Base-by-base conservation (phyloP, 345 rosid genomes). In the Conringia planisiliqua region DNA sequence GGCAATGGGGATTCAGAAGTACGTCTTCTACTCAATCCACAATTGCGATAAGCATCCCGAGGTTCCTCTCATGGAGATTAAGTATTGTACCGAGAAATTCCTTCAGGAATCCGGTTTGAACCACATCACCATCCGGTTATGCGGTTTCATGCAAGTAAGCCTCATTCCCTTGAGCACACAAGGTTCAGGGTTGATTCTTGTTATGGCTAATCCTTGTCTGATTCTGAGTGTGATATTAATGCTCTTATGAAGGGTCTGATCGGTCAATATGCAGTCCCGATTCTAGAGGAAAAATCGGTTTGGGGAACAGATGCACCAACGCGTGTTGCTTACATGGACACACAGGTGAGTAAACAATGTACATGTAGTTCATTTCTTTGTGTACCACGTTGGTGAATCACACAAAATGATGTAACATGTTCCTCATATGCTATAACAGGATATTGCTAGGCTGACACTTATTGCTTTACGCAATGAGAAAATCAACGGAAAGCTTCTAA, bases 231-330 rank as follows among this genome's bases (percentile, higher is more conserved):
- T 39, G 36, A 57, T 68, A 70, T 38, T 30, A 4, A 30, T 30
- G 35, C 67, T 39, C 59, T 26, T 80, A 40, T 27, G 22, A 79
- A 90, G 97, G 99, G 99, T 50, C 87, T 95, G 55, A 90, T 95
- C 24, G 97, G 97, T 78, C 99, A 95, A 76, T 95, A 95, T 81
- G 97, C 99, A 27, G 97, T 91, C 13, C 99, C 99, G 17, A 86
- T 95, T 73, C 82, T 89, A 18, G 99, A 92, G 83, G 99, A 95
- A 26, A 89, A 95, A 74, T 90, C 99, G 14, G 97, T 95, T 55
- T 95, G 99, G 97, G 99, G 99, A 77, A 95, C 99, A 0, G 97
- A 95, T 83, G 99, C 99, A 42, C 97, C 92, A 13, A 92, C 97
- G 1, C 86, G 97, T 83, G 89, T 91, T 46, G 97, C 99, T 48